Evolutionary conservation across 2,329 filamentous ascomycete species (phyloP).

Genomic region (Rugonectria rugulosa): DNA sequence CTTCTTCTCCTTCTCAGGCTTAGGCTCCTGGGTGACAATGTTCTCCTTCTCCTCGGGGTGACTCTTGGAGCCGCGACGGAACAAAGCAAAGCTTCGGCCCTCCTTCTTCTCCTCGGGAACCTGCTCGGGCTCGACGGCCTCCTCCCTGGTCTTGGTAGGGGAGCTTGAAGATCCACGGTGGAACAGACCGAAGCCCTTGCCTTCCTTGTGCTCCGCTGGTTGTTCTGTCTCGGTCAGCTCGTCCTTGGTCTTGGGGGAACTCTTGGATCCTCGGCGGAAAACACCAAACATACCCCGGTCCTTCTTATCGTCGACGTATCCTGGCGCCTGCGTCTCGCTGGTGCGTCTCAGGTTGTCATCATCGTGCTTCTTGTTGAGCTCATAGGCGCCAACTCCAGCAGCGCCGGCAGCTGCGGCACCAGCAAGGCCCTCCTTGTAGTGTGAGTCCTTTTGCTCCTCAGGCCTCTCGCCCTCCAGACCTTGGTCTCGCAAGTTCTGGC

Average conservation of each 20-base stretch:
- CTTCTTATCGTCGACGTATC: background rate
- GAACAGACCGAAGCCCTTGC: constrained; percentile 16
- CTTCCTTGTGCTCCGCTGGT: constrained; percentile 17
- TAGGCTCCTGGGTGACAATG: background rate
- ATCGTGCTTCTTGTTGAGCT: constrained; percentile 8
- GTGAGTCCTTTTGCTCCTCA: background rate
- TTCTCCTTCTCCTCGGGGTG: constrained; percentile 17
- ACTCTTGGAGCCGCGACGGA: constrained; percentile 21
- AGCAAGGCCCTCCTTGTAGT: constrained; percentile 16
- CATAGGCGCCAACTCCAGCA: constrained; percentile 16
- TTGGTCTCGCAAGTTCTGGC: background rate
- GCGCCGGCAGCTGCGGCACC: constrained; percentile 4
- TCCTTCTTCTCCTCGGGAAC: constrained; percentile 21
- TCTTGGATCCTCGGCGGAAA: background rate
- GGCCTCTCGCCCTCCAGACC: background rate
- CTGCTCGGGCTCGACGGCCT: background rate
- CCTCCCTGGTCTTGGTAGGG: background rate
- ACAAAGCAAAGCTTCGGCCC: constrained; percentile 23
- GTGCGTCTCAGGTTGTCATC: background rate
- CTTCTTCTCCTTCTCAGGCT: constrained; percentile 19
- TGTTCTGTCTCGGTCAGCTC: background rate
- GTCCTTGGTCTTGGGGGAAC: background rate
- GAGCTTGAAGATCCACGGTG: background rate
- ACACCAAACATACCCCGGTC: background rate
- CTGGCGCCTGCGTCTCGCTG: background rate